These are phyloP conservation scores for Ceratobasidium sp. DNA, from an alignment of 1,284 basidiomycete genomes.

Conservation along the genomic window DNA sequence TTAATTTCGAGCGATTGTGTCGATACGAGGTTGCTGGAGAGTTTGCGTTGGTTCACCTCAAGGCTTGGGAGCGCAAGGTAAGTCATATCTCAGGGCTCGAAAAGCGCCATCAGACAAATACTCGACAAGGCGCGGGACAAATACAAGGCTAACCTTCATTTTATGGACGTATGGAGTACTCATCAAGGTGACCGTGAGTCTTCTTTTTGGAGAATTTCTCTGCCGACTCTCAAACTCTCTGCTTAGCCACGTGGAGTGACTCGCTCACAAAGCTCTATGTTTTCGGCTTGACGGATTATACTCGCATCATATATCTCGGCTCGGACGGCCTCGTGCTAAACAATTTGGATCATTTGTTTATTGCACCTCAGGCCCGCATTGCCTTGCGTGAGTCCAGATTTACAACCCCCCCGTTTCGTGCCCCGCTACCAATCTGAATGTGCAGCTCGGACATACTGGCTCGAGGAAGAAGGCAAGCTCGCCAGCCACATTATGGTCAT, in stretches of 20 bases:
- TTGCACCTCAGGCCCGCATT: slow-evolving; percentile 3
- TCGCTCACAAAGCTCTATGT: slow-evolving; percentile 2
- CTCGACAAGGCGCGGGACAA: background rate
- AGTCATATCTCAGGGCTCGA: background rate
- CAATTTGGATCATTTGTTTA: slow-evolving; percentile 11
- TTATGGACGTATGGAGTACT: background rate
- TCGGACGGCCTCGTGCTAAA: slow-evolving; percentile 7
- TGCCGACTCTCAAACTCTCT: background rate
- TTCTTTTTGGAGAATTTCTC: background rate
- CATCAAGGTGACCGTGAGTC: background rate
- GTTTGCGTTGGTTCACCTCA: background rate
- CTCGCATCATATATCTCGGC: background rate
- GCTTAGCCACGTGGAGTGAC: background rate
- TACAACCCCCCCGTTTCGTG: background rate
- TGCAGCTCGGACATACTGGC: slow-evolving; percentile 2
- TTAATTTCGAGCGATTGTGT: background rate
- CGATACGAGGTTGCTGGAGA: background rate
- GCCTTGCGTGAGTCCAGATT: background rate
- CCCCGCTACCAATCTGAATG: no score
- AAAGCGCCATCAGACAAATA: background rate
- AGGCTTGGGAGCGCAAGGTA: background rate
- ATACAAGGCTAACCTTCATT: background rate
- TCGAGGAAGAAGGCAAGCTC: background rate
- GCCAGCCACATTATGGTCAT: slow-evolving; percentile 15
- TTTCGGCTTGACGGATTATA: slow-evolving; percentile 4